These are phyloP conservation scores for Psophocarpus tetragonolobus DNA, from an alignment of 306 rosid species.

Conservation along the genomic window DNA sequence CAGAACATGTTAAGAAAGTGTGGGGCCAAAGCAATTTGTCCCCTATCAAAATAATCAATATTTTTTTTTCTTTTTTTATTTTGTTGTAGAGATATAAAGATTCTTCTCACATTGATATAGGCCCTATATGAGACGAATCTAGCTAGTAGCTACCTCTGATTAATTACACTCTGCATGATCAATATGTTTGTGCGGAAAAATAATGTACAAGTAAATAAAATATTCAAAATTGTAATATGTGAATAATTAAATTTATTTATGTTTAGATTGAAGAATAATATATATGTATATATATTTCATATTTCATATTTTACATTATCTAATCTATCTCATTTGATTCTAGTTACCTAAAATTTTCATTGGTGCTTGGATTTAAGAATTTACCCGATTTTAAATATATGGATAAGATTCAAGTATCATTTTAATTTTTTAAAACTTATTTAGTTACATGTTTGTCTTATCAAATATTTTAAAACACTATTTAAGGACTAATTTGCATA, in stretches of 20 bases:
- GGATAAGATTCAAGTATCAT: too few species aligned
- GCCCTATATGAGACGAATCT: conserved; percentile 11
- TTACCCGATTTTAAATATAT: too few species aligned
- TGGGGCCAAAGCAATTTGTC: conserved; percentile 40
- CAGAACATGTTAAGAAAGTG: conserved; percentile 40
- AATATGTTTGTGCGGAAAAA: conserved; percentile 30
- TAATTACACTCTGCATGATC: conserved; percentile 20
- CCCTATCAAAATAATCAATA: conserved; percentile 23
- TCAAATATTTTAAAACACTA: too few species aligned
- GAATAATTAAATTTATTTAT: conserved; percentile 21
- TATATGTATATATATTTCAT: background rate
- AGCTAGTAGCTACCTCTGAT: conserved; percentile 8
- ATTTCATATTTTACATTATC: background rate
- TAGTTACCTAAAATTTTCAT: background rate
- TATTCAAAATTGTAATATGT: background rate
- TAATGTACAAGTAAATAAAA: background rate
- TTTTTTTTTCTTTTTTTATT: background rate
- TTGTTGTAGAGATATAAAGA: conserved; percentile 36
- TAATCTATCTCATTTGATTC: background rate
- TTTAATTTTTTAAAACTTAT: too few species aligned
- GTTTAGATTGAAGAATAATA: background rate
- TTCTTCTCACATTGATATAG: conserved; percentile 40
- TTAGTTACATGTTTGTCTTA: too few species aligned
- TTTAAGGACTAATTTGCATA: too few species aligned
- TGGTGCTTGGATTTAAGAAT: background rate